Base-by-base conservation (phyloP, 805 yeast genomes). In the Sungouiella blattae region DNA sequence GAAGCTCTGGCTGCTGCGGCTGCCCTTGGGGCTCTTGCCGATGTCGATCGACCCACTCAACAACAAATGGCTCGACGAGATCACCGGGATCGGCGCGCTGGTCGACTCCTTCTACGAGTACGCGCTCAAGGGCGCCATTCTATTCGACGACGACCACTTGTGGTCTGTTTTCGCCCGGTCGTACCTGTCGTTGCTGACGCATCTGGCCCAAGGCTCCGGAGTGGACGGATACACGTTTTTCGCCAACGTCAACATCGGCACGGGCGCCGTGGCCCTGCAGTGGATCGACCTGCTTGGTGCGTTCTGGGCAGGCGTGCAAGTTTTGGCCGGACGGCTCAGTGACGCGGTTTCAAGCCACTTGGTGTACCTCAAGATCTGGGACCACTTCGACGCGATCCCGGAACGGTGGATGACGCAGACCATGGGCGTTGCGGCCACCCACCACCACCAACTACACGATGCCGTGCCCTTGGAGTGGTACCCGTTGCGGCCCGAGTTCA, bases 271-370 rank as follows among this genome's bases (percentile, higher is more conserved):
- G 0, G 60, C 66, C 2, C 67, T 79, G 5, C 59, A 67, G 18
- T 89, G 96, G 96, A 76, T 91, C 5, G 98, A 89, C 55, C 73
- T 93, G 39, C 64, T 89, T 34, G 72, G 87, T 31, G 97, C 95
- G 0, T 89, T 89, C 57, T 88, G 87, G 74, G 83, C 96, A 0
- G 96, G 96, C 0, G 57, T 89, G 14, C 82, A 82, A 50, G 95
- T 84, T 0, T 58, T 89, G 4, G 78, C 79, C 2, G 97, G 97
- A 0, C 82, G 83, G 38, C 42, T 89, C 1, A 55, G 65, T 3
- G 82, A 77, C 47, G 95, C 96, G 0, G 64, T 76, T 1, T 56
- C 62, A 15, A 64, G 75, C 14, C 91, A 88, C 58, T 41, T 75
- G 32, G 66, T 81, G 11, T 87, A 67, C 51, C 61, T 79, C 48